Percentiles rank a stretch among this genome's conserved stretches.
Evolutionary conservation across 208 protist genomes (phyloP).

Genomic region (Trypanosoma conorhini): DNA sequence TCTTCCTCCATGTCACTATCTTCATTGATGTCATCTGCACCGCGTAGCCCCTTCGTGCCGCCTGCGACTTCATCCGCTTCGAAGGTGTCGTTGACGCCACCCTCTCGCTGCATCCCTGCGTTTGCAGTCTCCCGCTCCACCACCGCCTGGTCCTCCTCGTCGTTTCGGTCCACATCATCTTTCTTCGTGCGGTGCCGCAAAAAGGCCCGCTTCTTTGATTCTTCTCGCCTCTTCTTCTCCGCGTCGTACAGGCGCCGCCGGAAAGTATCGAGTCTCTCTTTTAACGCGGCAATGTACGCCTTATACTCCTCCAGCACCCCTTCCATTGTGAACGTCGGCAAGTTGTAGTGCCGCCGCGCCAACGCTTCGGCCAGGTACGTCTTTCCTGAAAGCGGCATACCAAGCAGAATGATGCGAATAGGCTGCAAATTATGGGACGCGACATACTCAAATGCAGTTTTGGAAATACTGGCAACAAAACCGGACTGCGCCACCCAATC

Average conservation of each 20-base stretch:
- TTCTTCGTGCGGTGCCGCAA: constrained; percentile 21
- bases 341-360: constrained; percentile 60
- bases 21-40: not conserved
- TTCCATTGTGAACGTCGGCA: constrained; percentile 68
- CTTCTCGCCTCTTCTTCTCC: constrained; percentile 49
- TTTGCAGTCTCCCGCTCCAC: constrained; percentile 7
- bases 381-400: constrained; percentile 91
- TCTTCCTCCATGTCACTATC: constrained; percentile 33
- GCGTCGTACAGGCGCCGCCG: constrained; percentile 28
- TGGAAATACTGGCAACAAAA: constrained; percentile 63
- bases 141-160: constrained; percentile 18
- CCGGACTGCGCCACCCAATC: constrained; percentile 82
- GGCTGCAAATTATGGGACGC: constrained; percentile 63
- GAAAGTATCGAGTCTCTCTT: constrained; percentile 34
- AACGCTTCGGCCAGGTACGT: constrained; percentile 62
- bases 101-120: not conserved
- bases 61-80: not conserved
- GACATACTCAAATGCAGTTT: constrained; percentile 81
- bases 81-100: not conserved
- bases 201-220: constrained; percentile 62
- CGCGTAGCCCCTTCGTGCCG: constrained; percentile 5
- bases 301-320: constrained; percentile 76
- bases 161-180: constrained; percentile 18
- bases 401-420: constrained; percentile 81
- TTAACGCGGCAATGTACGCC: constrained; percentile 30